A percentile compares a stretch with the other conserved stretches of the same genome.
Conservation (phyloP, 2,329 filamentous ascomycete species). For the Cytospora piceicola region DNA sequence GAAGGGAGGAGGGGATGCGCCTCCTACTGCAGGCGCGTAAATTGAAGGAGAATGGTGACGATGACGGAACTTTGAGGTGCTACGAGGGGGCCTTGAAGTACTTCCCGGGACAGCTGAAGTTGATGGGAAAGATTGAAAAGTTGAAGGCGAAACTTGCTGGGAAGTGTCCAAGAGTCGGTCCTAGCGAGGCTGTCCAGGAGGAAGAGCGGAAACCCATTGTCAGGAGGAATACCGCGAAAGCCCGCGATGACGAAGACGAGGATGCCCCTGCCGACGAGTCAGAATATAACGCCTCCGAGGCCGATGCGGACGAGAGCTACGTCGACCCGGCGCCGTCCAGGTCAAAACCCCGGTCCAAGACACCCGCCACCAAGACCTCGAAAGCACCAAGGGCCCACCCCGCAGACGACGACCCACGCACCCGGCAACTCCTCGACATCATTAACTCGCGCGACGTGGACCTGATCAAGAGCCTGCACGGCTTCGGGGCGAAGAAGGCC, state of each 20-base stretch:
- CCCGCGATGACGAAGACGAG: constrained; percentile 42
- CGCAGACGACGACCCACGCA: constrained; percentile 49
- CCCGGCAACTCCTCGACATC: constrained; percentile 66
- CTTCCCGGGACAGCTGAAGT: constrained; percentile 84
- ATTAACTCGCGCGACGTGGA: constrained; percentile 73
- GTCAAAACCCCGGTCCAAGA: constrained; percentile 17
- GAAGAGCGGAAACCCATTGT: neutral
- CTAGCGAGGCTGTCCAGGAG: neutral
- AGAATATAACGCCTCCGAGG: constrained; percentile 47
- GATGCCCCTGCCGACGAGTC: constrained; percentile 45
- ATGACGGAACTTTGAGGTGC: constrained; percentile 77
- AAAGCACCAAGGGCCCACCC: constrained; percentile 40
- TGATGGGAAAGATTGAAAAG: constrained; percentile 70
- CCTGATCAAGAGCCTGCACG: constrained; percentile 68
- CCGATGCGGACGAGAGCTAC: constrained; percentile 45
- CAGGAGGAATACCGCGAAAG: constrained; percentile 37
- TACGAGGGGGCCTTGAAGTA: constrained; percentile 83
- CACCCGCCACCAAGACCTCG: neutral
- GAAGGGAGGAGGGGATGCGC: constrained; percentile 81
- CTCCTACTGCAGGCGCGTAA: constrained; percentile 90
- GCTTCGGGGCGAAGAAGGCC: constrained; percentile 75
- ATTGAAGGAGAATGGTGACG: constrained; percentile 81
- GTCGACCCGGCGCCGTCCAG: constrained; percentile 33
- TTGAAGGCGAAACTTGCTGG: constrained; percentile 57
- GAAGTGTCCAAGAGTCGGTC: constrained; percentile 19